A percentile compares a stretch with the other conserved stretches of the same genome.
Evolutionary conservation across 805 yeast species (phyloP).

Genomic region (Lachancea dasiensis): DNA sequence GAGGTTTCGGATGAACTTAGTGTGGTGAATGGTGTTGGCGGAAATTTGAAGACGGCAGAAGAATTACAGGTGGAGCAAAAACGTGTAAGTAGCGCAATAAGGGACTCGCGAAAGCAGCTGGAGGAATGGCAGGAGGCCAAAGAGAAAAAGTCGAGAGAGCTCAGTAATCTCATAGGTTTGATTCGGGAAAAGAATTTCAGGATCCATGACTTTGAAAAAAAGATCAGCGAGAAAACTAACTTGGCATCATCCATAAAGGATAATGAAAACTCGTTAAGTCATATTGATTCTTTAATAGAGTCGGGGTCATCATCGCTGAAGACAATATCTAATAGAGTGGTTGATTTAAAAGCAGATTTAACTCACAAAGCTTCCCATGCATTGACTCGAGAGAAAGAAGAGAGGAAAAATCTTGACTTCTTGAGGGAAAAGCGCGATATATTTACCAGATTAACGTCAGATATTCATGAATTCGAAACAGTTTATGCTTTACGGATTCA

Average conservation of each 20-base stretch:
- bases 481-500: slow-evolving; percentile 11
- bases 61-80: slow-evolving; percentile 24
- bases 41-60: slow-evolving; percentile 23
- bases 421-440: slow-evolving; percentile 21
- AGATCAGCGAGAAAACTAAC: slow-evolving; percentile 12
- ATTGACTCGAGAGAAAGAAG: slow-evolving; percentile 1
- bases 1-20: slow-evolving; percentile 25
- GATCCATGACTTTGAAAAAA: slow-evolving; percentile 23
- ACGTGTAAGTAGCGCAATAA: slow-evolving; percentile 17
- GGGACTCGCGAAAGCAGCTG: slow-evolving; percentile 22
- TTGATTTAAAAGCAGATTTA: neutral
- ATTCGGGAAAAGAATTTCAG: slow-evolving; percentile 20
- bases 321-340: slow-evolving; percentile 3
- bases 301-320: slow-evolving; percentile 9
- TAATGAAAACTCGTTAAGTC: slow-evolving; percentile 12
- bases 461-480: slow-evolving; percentile 13
- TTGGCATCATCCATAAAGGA: slow-evolving; percentile 13
- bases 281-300: slow-evolving; percentile 11
- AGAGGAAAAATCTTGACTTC: neutral
- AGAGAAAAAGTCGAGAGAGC: slow-evolving; percentile 21
- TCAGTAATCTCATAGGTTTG: slow-evolving; percentile 15
- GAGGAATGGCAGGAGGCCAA: slow-evolving; percentile 21
- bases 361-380: slow-evolving; percentile 1
- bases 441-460: slow-evolving; percentile 10
- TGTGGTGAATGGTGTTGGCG: slow-evolving; percentile 16